Evolutionary conservation across 202 grass and related monocot species (phyloP).

Genomic region (Schoenoplectus tabernaemontani): DNA sequence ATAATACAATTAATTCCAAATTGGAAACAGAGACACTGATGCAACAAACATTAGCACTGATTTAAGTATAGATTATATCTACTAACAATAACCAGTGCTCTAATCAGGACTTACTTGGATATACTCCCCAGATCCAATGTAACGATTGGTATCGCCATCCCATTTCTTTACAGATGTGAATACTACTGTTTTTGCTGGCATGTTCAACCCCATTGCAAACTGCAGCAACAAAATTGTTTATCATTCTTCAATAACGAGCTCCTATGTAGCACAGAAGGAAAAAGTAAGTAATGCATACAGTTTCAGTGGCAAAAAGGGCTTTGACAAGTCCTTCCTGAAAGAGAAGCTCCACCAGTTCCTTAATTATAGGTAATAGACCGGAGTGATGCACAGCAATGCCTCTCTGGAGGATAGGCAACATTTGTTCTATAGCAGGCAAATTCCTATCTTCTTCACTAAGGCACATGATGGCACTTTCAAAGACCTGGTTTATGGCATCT

Average conservation of each 20-base stretch:
- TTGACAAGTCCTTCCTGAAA: slow-evolving; percentile 99
- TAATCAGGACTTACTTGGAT: slow-evolving; percentile 59
- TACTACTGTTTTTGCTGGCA: slow-evolving; percentile 99
- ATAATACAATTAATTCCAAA: too few relatives aligned
- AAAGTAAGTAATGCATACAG: slow-evolving; percentile 33
- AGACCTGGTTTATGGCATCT: slow-evolving; percentile 74
- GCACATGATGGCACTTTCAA: slow-evolving; percentile 58
- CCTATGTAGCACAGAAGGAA: slow-evolving; percentile 22
- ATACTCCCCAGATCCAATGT: slow-evolving; percentile 96
- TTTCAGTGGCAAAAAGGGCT: slow-evolving; percentile 99
- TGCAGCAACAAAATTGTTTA: slow-evolving; percentile 33
- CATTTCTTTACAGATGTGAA: slow-evolving; percentile 99
- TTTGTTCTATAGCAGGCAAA: slow-evolving; percentile 98
- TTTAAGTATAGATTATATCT: background rate
- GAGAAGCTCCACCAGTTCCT: slow-evolving; percentile 94
- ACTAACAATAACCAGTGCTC: background rate
- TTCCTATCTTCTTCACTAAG: slow-evolving; percentile 81
- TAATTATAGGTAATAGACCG: slow-evolving; percentile 95
- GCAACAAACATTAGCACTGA: too few relatives aligned
- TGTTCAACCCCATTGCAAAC: slow-evolving; percentile 99
- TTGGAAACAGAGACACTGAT: too few relatives aligned
- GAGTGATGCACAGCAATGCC: slow-evolving; percentile 98
- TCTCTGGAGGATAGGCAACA: slow-evolving; percentile 88
- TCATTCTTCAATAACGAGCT: slow-evolving; percentile 6
- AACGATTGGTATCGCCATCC: slow-evolving; percentile 95